Evolutionary conservation across 2,329 filamentous ascomycete genomes (phyloP), one percentile per base, ranked within the genome.

Genomic region (Botryotinia globosa): DNA sequence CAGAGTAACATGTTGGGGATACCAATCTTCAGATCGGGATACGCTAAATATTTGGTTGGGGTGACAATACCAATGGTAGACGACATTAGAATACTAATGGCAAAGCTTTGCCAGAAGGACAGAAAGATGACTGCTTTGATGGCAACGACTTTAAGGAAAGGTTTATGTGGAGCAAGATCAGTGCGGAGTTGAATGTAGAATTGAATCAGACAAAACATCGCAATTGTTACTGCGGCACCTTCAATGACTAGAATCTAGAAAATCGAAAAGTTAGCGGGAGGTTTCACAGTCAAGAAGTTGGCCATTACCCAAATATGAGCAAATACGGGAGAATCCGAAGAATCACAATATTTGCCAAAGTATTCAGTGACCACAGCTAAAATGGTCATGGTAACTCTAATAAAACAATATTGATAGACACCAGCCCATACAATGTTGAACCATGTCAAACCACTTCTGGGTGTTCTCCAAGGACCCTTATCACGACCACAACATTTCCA

Each of bases 71-170:
- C 86, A 75, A 84, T 82, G 7, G 84, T 83, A 4, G 81, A 86
- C 82, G 79, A 80, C 29, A 87, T 87, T 32, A 92, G 83, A 73
- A 91, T 85, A 32, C 86, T 89, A 76, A 92, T 89, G 69, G 89
- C 77, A 77, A 87, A 86, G 81, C 84, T 85, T 80, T 97, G 94
- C 94, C 94, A 97, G 82, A 97, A 97, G 51, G 91, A 94, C 77
- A 97, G 87, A 85, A 97, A 97, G 79, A 97, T 94, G 79, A 97
- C 93, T 42, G 97, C 86, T 82, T 97, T 97, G 83, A 97, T 96
- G 78, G 93, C 92, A 32, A 94, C 80, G 39, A 97, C 90, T 82
- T 97, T 97, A 76, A 95, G 82, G 76, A 95, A 91, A 0, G 93
- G 92, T 29, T 84, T 86, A 79, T 97, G 88, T 71, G 90, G 87